A percentile compares a stretch with the other conserved stretches of the same genome.
phyloP scores from a whole-genome alignment of 257 asterid species.

The Solanum phureja region DNA sequence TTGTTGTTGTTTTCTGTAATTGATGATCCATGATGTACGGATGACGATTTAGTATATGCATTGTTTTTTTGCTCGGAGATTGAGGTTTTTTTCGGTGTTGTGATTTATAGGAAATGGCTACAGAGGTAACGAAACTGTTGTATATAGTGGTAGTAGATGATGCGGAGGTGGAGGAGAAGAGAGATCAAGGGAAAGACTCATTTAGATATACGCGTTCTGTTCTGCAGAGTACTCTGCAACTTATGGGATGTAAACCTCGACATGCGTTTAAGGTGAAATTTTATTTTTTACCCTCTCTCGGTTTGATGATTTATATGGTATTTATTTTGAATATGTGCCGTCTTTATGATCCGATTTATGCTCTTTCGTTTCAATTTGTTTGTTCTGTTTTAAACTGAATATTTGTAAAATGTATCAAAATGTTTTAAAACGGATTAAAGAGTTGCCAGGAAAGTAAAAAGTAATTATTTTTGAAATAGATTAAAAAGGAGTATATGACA shows the following conservation, averaged over 20 bases:
- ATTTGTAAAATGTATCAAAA: neutral
- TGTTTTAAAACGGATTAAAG: too few relatives aligned
- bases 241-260: slow-evolving; percentile 97
- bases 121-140: slow-evolving; percentile 58
- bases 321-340: neutral
- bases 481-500: neutral
- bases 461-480: neutral
- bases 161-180: slow-evolving; percentile 17
- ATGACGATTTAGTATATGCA: slow-evolving; percentile 13
- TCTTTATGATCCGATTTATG: neutral
- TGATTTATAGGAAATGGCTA: slow-evolving; percentile 41
- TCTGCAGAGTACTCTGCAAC: slow-evolving; percentile 87
- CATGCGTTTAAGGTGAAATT: slow-evolving; percentile 83
- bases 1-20: neutral
- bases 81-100: neutral
- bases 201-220: slow-evolving; percentile 93
- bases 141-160: slow-evolving; percentile 73
- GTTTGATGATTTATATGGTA: neutral
- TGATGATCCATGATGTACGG: neutral
- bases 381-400: neutral
- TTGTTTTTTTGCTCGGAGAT: neutral
- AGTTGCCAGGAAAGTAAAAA: neutral
- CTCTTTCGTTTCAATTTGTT: neutral
- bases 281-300: neutral
- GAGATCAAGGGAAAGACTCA: slow-evolving; percentile 31